A percentile compares a stretch with the other conserved stretches of the same genome.
These are phyloP conservation scores for Russula ochroleuca DNA, from an alignment of 768 basidiomycete species.

Conservation along the genomic window DNA sequence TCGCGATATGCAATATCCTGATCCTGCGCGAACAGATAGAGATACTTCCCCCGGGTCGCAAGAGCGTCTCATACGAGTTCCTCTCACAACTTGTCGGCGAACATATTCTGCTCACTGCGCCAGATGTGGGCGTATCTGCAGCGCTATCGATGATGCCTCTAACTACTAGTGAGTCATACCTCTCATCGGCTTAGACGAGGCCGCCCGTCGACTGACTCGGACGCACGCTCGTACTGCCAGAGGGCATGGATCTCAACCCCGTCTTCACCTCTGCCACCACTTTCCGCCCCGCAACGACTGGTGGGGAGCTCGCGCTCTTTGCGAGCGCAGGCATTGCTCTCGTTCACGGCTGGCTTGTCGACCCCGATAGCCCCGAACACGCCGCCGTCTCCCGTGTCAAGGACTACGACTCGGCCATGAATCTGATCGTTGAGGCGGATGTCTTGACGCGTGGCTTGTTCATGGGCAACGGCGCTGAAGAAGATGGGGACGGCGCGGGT, in stretches of 20 bases:
- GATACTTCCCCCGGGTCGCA: slow-evolving; percentile 61
- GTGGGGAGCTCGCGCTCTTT: slow-evolving; percentile 82
- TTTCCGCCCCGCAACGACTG: slow-evolving; percentile 58
- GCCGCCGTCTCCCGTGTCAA: slow-evolving; percentile 46
- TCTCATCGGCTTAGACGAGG: not conserved
- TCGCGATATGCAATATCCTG: slow-evolving; percentile 89
- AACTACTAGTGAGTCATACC: slow-evolving; percentile 47
- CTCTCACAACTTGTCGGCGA: slow-evolving; percentile 81
- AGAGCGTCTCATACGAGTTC: slow-evolving; percentile 76
- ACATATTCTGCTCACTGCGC: slow-evolving; percentile 60
- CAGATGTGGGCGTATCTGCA: slow-evolving; percentile 60
- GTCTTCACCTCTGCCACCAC: slow-evolving; percentile 65
- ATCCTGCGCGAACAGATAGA: slow-evolving; percentile 79
- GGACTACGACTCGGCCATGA: slow-evolving; percentile 74
- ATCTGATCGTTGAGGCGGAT: slow-evolving; percentile 75
- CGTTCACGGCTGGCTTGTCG: slow-evolving; percentile 87
- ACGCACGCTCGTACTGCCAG: slow-evolving; percentile 35
- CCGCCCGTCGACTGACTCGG: not conserved
- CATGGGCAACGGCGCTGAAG: slow-evolving; percentile 37
- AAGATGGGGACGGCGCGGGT: not conserved
- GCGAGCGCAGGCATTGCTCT: slow-evolving; percentile 75
- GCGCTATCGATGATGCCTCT: slow-evolving; percentile 64
- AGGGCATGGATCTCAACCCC: slow-evolving; percentile 89
- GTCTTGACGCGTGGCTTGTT: slow-evolving; percentile 62
- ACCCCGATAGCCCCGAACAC: slow-evolving; percentile 59